A percentile compares a stretch with the other conserved stretches of the same genome.
phyloP scores from a whole-genome alignment of 2,329 filamentous ascomycete genomes.

The Paecilomyces sp. region DNA sequence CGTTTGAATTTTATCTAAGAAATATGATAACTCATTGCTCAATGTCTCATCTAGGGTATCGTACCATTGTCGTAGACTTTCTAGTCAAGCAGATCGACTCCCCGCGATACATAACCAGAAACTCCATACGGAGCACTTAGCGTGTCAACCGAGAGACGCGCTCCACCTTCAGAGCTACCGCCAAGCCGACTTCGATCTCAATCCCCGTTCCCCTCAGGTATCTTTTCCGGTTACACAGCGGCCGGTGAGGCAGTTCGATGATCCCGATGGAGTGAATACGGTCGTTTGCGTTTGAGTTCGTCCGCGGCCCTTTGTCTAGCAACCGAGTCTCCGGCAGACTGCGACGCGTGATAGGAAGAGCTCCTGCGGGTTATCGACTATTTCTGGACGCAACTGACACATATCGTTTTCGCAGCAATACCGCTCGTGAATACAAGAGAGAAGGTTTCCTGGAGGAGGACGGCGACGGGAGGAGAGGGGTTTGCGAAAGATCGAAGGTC shows the following conservation, averaged over 20 bases:
- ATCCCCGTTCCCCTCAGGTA: background rate
- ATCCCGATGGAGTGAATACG: background rate
- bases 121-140: background rate
- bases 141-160: background rate
- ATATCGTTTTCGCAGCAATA: background rate
- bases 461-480: background rate
- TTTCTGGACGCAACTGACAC: background rate
- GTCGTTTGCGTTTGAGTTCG: background rate
- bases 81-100: no score
- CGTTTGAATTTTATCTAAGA: no score
- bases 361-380: background rate
- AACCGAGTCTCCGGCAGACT: background rate
- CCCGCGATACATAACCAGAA: background rate
- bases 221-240: background rate
- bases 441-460: background rate
- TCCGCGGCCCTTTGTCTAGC: background rate
- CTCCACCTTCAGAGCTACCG: background rate
- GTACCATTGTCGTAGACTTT: no score
- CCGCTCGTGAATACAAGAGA: background rate
- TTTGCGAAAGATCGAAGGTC: background rate
- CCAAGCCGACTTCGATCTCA: background rate
- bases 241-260: background rate
- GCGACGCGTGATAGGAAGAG: background rate
- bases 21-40: no score
- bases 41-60: no score